phyloP scores from a whole-genome alignment of 2,329 filamentous ascomycete species.

The Ilyonectria mors-panacis region DNA sequence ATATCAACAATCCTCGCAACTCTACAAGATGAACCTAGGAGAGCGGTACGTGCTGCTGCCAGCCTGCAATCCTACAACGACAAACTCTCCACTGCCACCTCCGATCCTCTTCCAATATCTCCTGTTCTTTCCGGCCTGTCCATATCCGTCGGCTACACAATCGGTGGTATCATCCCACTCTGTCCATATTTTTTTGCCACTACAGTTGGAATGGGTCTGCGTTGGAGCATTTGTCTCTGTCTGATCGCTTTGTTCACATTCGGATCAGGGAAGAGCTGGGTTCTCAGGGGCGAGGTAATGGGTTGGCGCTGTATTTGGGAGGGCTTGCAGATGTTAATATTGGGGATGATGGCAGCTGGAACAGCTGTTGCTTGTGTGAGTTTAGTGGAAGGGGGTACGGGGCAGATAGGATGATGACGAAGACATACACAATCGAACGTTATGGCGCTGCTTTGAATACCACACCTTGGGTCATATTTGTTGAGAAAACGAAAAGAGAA shows the following conservation, averaged over 20 bases:
- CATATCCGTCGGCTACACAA: slow-evolving; percentile 73
- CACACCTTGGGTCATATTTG: too few relatives aligned
- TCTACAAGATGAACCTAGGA: slow-evolving; percentile 50
- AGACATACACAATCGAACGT: not conserved
- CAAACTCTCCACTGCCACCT: slow-evolving; percentile 4
- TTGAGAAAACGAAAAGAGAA: not conserved
- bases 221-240: slow-evolving; percentile 69
- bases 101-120: slow-evolving; percentile 32
- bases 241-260: slow-evolving; percentile 69
- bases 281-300: slow-evolving; percentile 46
- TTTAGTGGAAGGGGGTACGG: slow-evolving; percentile 37
- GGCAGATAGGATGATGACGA: not conserved
- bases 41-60: slow-evolving; percentile 43
- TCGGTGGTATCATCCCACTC: slow-evolving; percentile 74
- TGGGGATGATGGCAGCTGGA: slow-evolving; percentile 53
- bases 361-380: slow-evolving; percentile 51
- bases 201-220: slow-evolving; percentile 59
- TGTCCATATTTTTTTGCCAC: slow-evolving; percentile 72
- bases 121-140: slow-evolving; percentile 69
- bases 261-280: slow-evolving; percentile 68
- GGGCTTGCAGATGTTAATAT: slow-evolving; percentile 53
- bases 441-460: not conserved
- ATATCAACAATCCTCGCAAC: slow-evolving; percentile 45
- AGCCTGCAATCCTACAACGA: slow-evolving; percentile 39
- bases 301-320: slow-evolving; percentile 46